A percentile compares a stretch with the other conserved stretches of the same genome.
Conservation (phyloP, 2,329 filamentous ascomycete species). For the Cercospora berteroae region DNA sequence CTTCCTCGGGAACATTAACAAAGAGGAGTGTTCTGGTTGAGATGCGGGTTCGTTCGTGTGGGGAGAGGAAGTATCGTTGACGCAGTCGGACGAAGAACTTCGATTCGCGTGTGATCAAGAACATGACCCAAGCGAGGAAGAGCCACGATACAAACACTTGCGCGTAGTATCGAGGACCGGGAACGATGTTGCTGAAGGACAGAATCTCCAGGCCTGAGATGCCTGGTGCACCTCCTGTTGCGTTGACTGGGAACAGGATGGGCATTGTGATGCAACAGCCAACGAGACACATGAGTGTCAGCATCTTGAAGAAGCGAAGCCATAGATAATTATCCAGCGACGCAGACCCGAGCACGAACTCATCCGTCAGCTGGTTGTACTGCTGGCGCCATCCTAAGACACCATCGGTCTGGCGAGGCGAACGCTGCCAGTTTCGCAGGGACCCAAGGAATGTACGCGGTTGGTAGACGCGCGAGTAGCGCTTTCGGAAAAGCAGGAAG, state of each 20-base stretch:
- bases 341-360: slow-evolving; percentile 46
- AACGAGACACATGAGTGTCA: slow-evolving; percentile 43
- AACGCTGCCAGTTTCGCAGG: slow-evolving; percentile 44
- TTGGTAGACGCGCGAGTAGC: slow-evolving; percentile 42
- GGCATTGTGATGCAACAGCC: slow-evolving; percentile 49
- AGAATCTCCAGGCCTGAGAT: slow-evolving; percentile 31
- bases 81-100: slow-evolving; percentile 48
- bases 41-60: slow-evolving; percentile 44
- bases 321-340: slow-evolving; percentile 51
- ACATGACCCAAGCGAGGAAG: slow-evolving; percentile 45
- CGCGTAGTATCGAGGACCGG: slow-evolving; percentile 43
- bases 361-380: slow-evolving; percentile 34
- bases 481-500: slow-evolving; percentile 49
- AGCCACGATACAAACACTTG: slow-evolving; percentile 43
- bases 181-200: slow-evolving; percentile 41
- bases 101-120: slow-evolving; percentile 47
- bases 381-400: slow-evolving; percentile 53
- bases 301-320: slow-evolving; percentile 48
- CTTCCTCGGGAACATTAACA: slow-evolving; percentile 45
- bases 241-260: slow-evolving; percentile 49
- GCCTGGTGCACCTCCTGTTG: slow-evolving; percentile 33
- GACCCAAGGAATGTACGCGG: slow-evolving; percentile 32
- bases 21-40: slow-evolving; percentile 49
- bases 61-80: slow-evolving; percentile 47
- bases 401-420: slow-evolving; percentile 45